Conservation (phyloP, 257 asterid genomes). For the Nicotiana benthamiana region DNA sequence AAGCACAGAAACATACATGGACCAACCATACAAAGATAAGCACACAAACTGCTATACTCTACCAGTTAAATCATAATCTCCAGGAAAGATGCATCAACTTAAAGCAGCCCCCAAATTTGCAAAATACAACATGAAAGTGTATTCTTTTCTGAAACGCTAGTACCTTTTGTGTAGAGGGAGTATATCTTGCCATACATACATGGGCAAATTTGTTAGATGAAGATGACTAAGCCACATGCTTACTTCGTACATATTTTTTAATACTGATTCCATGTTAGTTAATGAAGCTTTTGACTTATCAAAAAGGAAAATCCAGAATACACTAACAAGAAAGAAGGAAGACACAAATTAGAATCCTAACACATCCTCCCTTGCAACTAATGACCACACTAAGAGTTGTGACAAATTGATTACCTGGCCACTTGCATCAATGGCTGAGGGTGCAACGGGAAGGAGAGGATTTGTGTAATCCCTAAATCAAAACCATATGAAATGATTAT, state of each 20-base stretch:
- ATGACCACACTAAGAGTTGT: not conserved
- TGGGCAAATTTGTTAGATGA: not conserved
- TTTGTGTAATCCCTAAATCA: constrained; percentile 85
- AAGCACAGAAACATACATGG: not conserved
- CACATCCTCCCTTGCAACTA: not conserved
- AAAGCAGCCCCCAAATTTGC: not conserved
- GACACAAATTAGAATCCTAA: not conserved
- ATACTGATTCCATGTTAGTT: not conserved
- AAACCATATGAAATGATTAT: not conserved
- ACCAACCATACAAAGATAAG: not conserved
- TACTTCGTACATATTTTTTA: too few relatives aligned
- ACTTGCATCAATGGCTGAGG: constrained; percentile 88
- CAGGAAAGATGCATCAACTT: not conserved
- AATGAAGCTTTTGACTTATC: not conserved
- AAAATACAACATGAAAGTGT: not conserved
- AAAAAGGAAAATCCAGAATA: not conserved
- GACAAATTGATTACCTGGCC: constrained; percentile 59
- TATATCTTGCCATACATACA: not conserved
- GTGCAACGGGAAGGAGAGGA: constrained; percentile 85
- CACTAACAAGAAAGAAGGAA: not conserved
- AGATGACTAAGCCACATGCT: not conserved
- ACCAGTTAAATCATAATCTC: not conserved
- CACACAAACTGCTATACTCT: not conserved
- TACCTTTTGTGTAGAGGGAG: not conserved
- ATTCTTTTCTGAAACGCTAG: not conserved